A percentile compares a stretch with the other conserved stretches of the same genome.
phyloP scores from a whole-genome alignment of 2,329 filamentous ascomycete species.

The Tolypocladium guangdongense region DNA sequence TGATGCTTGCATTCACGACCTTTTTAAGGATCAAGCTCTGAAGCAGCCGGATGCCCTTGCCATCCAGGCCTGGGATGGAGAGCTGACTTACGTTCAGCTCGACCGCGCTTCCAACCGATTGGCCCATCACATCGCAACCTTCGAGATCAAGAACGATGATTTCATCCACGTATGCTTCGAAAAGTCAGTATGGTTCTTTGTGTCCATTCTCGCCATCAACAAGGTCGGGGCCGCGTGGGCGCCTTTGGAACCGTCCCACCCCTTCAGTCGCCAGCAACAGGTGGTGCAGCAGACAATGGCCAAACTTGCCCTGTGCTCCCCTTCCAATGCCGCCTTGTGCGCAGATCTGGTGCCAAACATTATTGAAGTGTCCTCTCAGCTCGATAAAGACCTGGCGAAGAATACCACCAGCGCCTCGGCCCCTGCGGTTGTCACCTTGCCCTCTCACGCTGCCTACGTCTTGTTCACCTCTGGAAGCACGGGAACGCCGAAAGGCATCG shows the following conservation, averaged over 20 bases:
- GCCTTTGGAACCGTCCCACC: slow-evolving; percentile 2
- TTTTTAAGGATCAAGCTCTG: neutral
- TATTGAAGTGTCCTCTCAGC: too few relatives aligned
- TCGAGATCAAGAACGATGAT: neutral
- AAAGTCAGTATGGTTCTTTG: slow-evolving; percentile 3
- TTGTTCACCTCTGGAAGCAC: too few relatives aligned
- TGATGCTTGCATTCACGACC: too few relatives aligned
- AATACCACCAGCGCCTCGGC: too few relatives aligned
- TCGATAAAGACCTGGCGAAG: too few relatives aligned
- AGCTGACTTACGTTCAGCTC: too few relatives aligned
- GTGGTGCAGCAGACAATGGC: slow-evolving; percentile 3
- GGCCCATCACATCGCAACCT: slow-evolving; percentile 20
- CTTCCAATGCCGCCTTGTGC: neutral
- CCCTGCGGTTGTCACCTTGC: too few relatives aligned
- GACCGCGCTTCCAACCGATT: slow-evolving; percentile 26
- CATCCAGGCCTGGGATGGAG: too few relatives aligned
- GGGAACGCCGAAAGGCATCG: too few relatives aligned
- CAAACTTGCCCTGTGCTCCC: neutral
- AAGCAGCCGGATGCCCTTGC: too few relatives aligned
- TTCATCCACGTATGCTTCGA: slow-evolving; percentile 6
- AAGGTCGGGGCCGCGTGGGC: slow-evolving; percentile 6
- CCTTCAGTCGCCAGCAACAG: neutral
- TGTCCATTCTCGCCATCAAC: slow-evolving; percentile 4
- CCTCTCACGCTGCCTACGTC: too few relatives aligned
- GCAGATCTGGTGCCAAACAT: too few relatives aligned